These are phyloP conservation scores for Arabidopsis hybrid DNA, from an alignment of 441 rosid species.

Conservation along the genomic window DNA sequence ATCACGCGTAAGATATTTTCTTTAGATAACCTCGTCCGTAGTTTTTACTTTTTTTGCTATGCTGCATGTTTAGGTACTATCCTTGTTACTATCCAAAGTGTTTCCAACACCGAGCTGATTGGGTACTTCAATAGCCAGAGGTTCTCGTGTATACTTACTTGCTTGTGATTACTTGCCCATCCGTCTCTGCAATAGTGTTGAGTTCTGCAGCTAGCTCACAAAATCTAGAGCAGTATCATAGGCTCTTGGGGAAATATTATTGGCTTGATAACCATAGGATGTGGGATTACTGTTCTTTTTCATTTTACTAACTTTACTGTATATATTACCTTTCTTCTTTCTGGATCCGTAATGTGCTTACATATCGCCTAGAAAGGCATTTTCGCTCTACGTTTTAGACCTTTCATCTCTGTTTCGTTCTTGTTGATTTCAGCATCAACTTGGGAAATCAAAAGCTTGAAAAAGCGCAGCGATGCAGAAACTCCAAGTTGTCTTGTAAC, in stretches of 20 bases:
- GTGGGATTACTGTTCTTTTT: constrained; percentile 9
- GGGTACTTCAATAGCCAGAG: constrained; percentile 23
- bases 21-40: constrained; percentile 17
- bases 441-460: constrained; percentile 92
- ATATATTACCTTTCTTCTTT: constrained; percentile 15
- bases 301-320: constrained; percentile 5
- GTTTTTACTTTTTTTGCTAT: constrained; percentile 5
- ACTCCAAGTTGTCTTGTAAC: constrained; percentile 79
- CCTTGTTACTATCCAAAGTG: constrained; percentile 17
- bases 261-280: constrained; percentile 26
- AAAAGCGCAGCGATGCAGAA: constrained; percentile 70
- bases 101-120: constrained; percentile 14
- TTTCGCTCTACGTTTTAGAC: constrained; percentile 19
- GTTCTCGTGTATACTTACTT: constrained; percentile 20
- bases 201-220: constrained; percentile 28
- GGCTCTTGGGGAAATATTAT: constrained; percentile 6
- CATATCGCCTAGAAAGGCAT: constrained; percentile 2
- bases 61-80: constrained; percentile 25
- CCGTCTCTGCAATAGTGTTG: constrained; percentile 19
- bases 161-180: constrained; percentile 26
- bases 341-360: constrained; percentile 26
- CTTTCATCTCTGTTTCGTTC: constrained; percentile 19
- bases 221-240: constrained; percentile 18
- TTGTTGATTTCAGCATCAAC: constrained; percentile 77
- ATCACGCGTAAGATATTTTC: constrained; percentile 72